phyloP scores from a whole-genome alignment of 2,329 filamentous ascomycete species.

The Colletotrichum sp. region DNA sequence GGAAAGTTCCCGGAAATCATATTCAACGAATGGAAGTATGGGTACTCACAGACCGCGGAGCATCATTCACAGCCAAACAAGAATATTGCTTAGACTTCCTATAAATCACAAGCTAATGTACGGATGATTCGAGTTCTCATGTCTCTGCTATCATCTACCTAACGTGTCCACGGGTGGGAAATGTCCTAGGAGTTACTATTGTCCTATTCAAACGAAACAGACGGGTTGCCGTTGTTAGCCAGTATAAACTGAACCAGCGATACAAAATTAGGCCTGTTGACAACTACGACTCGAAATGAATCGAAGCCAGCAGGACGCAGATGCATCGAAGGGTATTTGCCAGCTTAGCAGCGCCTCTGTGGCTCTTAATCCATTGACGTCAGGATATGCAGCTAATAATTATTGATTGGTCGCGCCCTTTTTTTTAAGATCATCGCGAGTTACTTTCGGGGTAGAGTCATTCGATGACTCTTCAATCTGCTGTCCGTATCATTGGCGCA shows the following conservation, averaged over 20 bases:
- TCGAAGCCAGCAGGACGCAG: fast-evolving
- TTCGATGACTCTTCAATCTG: background rate
- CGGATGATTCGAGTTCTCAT: background rate
- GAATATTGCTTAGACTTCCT: too few relatives aligned
- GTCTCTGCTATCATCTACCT: background rate
- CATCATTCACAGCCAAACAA: too few relatives aligned
- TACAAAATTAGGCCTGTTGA: background rate
- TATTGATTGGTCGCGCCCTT: background rate
- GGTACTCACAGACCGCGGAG: too few relatives aligned
- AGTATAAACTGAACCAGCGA: background rate
- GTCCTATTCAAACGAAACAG: fast-evolving
- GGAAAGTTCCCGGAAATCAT: too few relatives aligned
- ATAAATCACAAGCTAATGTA: background rate
- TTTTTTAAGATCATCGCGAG: background rate
- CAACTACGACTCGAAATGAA: background rate
- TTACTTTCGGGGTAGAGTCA: background rate
- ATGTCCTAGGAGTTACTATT: background rate
- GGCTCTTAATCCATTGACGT: background rate
- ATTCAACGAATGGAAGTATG: too few relatives aligned
- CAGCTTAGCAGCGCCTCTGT: background rate
- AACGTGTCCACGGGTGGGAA: background rate
- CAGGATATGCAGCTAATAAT: background rate
- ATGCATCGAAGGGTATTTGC: background rate
- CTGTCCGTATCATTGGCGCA: background rate
- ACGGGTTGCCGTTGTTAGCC: fast-evolving